Evolutionary conservation across 495 filamentous ascomycete species (phyloP).

Genomic region (Chaetomium cochliodes): DNA sequence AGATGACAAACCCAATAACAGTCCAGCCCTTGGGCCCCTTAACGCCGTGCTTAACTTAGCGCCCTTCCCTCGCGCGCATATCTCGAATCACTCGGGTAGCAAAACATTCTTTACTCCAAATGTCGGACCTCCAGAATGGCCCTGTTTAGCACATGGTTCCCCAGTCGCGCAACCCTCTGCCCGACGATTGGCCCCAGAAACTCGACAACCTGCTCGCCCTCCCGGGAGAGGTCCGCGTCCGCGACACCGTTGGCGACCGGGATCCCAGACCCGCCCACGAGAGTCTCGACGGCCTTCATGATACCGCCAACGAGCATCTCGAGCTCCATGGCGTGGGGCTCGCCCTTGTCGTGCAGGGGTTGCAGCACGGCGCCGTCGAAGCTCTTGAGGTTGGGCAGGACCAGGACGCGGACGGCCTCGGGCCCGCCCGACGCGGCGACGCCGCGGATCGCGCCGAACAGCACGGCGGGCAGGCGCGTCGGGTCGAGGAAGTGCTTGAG

Average conservation of each 20-base stretch:
- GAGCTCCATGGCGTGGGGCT: conserved; percentile 55
- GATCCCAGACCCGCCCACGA: conserved; percentile 29
- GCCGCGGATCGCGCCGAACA: conserved; percentile 83
- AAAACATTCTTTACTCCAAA: conserved; percentile 30
- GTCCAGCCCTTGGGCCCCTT: background rate
- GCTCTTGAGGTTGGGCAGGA: conserved; percentile 75
- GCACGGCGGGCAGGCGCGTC: conserved; percentile 69
- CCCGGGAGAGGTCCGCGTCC: conserved; percentile 36
- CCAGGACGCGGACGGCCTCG: conserved; percentile 73
- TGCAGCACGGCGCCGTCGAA: conserved; percentile 68
- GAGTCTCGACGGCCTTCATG: conserved; percentile 55
- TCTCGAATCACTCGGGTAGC: background rate
- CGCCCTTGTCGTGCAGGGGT: conserved; percentile 58
- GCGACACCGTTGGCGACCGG: conserved; percentile 30
- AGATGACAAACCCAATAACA: background rate
- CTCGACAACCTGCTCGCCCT: conserved; percentile 54
- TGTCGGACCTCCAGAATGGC: conserved; percentile 51
- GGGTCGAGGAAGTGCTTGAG: conserved; percentile 89
- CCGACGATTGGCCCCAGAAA: conserved; percentile 62
- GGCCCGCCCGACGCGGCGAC: conserved; percentile 71
- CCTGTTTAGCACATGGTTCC: conserved; percentile 50
- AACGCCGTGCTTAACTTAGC: conserved; percentile 1
- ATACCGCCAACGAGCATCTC: conserved; percentile 63
- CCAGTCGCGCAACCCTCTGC: conserved; percentile 53
- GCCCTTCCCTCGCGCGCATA: conserved; percentile 17